Percentiles rank a stretch among this genome's conserved stretches.
These are phyloP conservation scores for Epichloe amarillans DNA, from an alignment of 2,329 filamentous ascomycete genomes.

Conservation along the genomic window DNA sequence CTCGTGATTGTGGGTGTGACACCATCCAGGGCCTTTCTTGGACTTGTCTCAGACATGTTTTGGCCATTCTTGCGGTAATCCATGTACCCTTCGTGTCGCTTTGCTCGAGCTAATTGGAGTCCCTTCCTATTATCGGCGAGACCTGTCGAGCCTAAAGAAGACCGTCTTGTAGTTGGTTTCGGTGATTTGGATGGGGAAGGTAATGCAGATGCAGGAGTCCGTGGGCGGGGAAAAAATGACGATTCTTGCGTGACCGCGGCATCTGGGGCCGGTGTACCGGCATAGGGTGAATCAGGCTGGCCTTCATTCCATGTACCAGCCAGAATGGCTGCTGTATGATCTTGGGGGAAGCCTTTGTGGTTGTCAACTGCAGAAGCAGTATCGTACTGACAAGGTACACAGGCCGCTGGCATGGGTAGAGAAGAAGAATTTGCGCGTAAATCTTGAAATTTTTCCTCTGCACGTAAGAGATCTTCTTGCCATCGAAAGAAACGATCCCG, in stretches of 20 bases:
- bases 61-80: neutral
- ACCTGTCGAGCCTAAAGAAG: neutral
- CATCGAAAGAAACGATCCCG: slow-evolving; percentile 68
- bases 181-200: neutral
- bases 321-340: slow-evolving; percentile 41
- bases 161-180: neutral
- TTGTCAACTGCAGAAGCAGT: slow-evolving; percentile 16
- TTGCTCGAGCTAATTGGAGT: neutral
- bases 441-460: slow-evolving; percentile 32
- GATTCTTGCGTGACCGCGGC: slow-evolving; percentile 8
- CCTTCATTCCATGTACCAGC: slow-evolving; percentile 50
- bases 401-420: slow-evolving; percentile 8
- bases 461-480: slow-evolving; percentile 57
- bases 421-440: slow-evolving; percentile 8
- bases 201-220: neutral
- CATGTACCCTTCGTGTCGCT: neutral
- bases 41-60: neutral
- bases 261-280: slow-evolving; percentile 15
- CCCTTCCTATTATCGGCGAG: neutral
- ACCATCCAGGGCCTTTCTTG: neutral
- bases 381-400: slow-evolving; percentile 21
- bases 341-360: slow-evolving; percentile 18
- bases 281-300: slow-evolving; percentile 43
- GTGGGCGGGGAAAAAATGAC: slow-evolving; percentile 1
- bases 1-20: neutral